These are phyloP conservation scores for Fusarium sp. DNA, from an alignment of 2,329 filamentous ascomycete genomes.

Conservation along the genomic window DNA sequence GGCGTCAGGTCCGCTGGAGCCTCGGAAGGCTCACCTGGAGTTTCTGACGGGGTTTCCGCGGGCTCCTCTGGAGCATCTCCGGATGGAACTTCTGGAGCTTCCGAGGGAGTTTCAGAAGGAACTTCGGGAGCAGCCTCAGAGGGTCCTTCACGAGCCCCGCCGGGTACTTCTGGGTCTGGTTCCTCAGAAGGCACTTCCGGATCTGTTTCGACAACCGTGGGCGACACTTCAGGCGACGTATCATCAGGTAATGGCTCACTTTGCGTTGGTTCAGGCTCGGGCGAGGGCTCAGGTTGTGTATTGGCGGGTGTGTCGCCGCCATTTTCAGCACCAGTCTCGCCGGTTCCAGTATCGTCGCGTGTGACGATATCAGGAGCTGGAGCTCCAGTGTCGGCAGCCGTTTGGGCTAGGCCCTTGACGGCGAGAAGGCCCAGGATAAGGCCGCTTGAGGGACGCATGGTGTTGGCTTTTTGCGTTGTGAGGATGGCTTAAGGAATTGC, in stretches of 20 bases:
- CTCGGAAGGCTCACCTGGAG: not conserved
- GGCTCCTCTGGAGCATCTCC: not conserved
- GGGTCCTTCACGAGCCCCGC: not conserved
- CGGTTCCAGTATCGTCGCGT: not conserved
- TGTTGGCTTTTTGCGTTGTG: not conserved
- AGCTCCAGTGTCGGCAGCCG: not conserved
- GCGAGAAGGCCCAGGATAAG: not conserved
- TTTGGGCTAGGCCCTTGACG: not conserved
- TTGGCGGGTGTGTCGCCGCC: not conserved
- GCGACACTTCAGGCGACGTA: not conserved
- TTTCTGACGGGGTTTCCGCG: not conserved
- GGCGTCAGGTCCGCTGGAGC: not conserved
- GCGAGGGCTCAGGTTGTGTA: not conserved
- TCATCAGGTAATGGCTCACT: not conserved
- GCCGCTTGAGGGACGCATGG: constrained; percentile 4
- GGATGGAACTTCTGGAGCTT: not conserved
- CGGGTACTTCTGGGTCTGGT: not conserved
- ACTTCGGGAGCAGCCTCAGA: not conserved
- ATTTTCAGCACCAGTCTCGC: not conserved
- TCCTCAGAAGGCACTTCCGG: not conserved
- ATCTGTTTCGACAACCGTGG: not conserved
- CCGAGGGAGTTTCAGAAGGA: not conserved
- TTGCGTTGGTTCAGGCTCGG: not conserved
- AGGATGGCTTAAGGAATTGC: not conserved
- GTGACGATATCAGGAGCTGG: not conserved